Conservation (phyloP, 2,329 filamentous ascomycete genomes). For the Boeremia lycopersici region DNA sequence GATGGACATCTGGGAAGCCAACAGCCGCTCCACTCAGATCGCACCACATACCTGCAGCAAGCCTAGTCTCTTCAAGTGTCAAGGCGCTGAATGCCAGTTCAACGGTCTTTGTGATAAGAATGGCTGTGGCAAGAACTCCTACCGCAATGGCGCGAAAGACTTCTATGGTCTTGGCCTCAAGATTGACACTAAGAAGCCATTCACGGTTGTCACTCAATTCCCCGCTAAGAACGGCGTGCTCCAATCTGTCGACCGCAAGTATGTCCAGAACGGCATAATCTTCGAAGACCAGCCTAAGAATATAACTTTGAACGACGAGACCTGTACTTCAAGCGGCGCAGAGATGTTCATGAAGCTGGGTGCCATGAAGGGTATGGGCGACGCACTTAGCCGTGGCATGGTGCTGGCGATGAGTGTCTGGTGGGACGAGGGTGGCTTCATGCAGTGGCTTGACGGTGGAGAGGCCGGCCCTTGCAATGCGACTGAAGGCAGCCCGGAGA, state of each 20-base stretch:
- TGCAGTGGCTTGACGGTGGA: constrained; percentile 64
- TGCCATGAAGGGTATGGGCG: constrained; percentile 54
- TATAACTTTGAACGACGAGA: constrained; percentile 41
- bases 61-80: constrained; percentile 51
- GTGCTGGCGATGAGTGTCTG: constrained; percentile 62
- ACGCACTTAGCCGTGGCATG: constrained; percentile 57
- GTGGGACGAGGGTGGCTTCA: constrained; percentile 60
- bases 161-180: constrained; percentile 46
- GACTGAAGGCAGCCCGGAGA: constrained; percentile 59
- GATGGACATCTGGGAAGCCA: constrained; percentile 64
- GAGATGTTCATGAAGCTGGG: constrained; percentile 45
- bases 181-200: constrained; percentile 64
- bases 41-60: constrained; percentile 59
- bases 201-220: constrained; percentile 74
- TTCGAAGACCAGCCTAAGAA: constrained; percentile 60
- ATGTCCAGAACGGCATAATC: constrained; percentile 66
- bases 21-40: constrained; percentile 53
- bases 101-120: constrained; percentile 45
- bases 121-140: constrained; percentile 46
- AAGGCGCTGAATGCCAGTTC: constrained; percentile 50
- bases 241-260: constrained; percentile 67
- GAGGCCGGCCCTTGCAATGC: constrained; percentile 60
- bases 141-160: constrained; percentile 29
- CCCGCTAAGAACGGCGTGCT: constrained; percentile 63
- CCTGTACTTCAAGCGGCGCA: constrained; percentile 37